A percentile compares a stretch with the other conserved stretches of the same genome.
phyloP scores from a whole-genome alignment of 2,329 filamentous ascomycete species.

The Pestalotiopsis sp. region DNA sequence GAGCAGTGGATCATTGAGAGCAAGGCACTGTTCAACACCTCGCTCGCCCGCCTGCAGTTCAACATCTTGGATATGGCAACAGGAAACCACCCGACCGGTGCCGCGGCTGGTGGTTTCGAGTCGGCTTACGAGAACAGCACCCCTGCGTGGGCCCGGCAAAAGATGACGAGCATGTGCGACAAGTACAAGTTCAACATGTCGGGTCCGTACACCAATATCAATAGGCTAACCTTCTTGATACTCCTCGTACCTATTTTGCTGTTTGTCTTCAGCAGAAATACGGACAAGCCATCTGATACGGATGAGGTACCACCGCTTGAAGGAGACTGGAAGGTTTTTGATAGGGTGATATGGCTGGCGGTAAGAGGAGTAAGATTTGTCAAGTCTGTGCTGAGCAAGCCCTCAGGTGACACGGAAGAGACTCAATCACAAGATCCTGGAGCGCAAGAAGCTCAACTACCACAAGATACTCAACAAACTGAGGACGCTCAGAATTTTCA shows the following conservation, averaged over 20 bases:
- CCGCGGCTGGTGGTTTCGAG: background rate
- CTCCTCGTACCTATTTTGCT: background rate
- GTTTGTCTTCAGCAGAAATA: background rate
- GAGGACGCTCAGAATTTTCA: too few species aligned
- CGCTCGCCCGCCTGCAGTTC: constrained; percentile 4
- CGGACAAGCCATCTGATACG: too few species aligned
- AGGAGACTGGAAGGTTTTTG: background rate
- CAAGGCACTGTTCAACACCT: constrained; percentile 6
- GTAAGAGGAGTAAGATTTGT: too few species aligned
- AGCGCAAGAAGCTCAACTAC: too few species aligned
- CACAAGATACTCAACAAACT: too few species aligned
- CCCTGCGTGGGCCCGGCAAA: background rate
- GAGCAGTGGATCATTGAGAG: constrained; percentile 12
- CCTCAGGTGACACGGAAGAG: too few species aligned
- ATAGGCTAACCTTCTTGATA: background rate
- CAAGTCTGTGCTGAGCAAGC: too few species aligned
- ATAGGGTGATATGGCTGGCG: background rate
- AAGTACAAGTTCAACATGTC: background rate
- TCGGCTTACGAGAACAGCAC: background rate
- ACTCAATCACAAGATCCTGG: too few species aligned
- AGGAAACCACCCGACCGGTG: background rate
- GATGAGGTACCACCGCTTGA: background rate
- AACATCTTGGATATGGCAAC: constrained; percentile 1
- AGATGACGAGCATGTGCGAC: background rate
- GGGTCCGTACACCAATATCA: background rate